Base-by-base conservation (phyloP, 768 basidiomycete genomes). In the Steccherinum ochraceum region DNA sequence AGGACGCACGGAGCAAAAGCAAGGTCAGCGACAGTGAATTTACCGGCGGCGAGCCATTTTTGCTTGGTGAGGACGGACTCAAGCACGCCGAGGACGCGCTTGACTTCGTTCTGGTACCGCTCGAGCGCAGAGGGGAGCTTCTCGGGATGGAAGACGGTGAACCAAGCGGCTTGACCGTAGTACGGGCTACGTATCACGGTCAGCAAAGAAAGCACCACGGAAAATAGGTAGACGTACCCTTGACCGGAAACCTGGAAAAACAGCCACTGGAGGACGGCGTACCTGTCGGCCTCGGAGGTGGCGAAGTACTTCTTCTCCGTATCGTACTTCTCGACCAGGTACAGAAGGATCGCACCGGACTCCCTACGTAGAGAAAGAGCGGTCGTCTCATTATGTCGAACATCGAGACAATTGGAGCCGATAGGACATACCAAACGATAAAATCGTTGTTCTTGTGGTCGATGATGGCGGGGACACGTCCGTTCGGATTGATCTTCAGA, bases 301-400 rank as follows among this genome's bases (percentile, higher is more conserved):
- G n/a, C n/a, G n/a, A n/a, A n/a, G 46, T 56, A 30, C 60, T 69
- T 70, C 61, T 64, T 50, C n/a, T 72, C 69, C 16, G 46, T 57
- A 57, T 77, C 75, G 54, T 73, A 74, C 45, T 65, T 60, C 52
- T 70, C 68, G 23, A 61, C 60, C 23, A 75, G 57, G 58, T 72
- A 74, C 2, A 69, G 54, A 25, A 73, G 48, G 51, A 75, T 71
- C 48, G 72, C 71, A n/a, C n/a, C n/a, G n/a, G n/a, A n/a, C n/a
- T n/a, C n/a, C n/a, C n/a, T n/a, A n/a, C n/a, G n/a, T n/a, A n/a
- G n/a, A n/a, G n/a, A n/a, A n/a, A n/a, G n/a, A n/a, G n/a, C n/a
- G n/a, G n/a, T n/a, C n/a, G n/a, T n/a, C n/a, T n/a, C n/a, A n/a
- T n/a, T n/a, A n/a, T n/a, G n/a, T n/a, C n/a, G n/a, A n/a, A n/a